These are phyloP conservation scores for Claviceps monticola DNA, from an alignment of 2,329 filamentous ascomycete species.

Conservation along the genomic window DNA sequence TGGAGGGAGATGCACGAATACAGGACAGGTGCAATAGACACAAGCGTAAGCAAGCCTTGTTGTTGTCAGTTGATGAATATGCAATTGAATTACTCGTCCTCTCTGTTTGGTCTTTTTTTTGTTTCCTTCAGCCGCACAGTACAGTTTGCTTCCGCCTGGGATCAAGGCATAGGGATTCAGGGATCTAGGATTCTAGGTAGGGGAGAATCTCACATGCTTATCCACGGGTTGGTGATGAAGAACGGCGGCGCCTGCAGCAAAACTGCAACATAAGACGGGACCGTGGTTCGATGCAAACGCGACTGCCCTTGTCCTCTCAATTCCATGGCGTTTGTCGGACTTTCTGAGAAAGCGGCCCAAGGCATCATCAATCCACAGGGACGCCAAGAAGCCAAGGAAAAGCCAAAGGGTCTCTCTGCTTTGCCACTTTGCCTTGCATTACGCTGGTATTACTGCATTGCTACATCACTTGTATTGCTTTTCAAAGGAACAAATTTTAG, in stretches of 20 bases:
- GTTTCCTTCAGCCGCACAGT: neutral
- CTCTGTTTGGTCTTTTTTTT: neutral
- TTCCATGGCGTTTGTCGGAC: neutral
- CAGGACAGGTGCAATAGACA: neutral
- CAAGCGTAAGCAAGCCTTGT: neutral
- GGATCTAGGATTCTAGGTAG: no score
- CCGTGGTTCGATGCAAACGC: neutral
- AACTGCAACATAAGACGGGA: neutral
- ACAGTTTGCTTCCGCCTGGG: no score
- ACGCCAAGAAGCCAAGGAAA: neutral
- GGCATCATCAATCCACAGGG: neutral
- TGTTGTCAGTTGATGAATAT: no score
- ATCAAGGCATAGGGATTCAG: no score
- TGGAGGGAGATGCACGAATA: neutral
- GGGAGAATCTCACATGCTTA: neutral
- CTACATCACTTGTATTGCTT: neutral
- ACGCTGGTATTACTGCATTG: neutral
- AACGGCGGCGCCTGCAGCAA: neutral
- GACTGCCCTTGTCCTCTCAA: neutral
- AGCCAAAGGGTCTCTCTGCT: neutral
- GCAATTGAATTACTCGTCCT: no score
- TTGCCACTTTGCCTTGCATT: conserved; percentile 1
- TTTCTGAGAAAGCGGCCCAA: neutral
- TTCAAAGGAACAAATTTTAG: neutral
- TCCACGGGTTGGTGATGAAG: neutral